Base-by-base conservation (phyloP, 2,329 filamentous ascomycete genomes). In the Hymenoscyphus infarciens region DNA sequence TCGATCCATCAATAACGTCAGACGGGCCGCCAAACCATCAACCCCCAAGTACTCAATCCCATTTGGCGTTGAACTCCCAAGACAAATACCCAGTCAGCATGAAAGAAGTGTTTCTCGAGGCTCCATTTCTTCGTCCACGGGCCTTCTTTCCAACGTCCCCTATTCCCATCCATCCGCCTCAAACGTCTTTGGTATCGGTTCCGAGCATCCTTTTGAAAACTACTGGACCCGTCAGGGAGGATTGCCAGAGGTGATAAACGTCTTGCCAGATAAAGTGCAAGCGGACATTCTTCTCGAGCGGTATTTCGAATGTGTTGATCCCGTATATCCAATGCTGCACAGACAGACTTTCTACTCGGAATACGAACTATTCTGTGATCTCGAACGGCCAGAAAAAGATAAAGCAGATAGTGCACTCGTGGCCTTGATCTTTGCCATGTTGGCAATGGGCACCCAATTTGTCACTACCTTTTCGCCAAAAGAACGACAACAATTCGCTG, bases 141-240 rank as follows among this genome's bases (percentile, higher is more conserved):
- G 84, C 22, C 79, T 92, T 11, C 79, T 92, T 55, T 91, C 89
- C 58, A 87, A 91, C 70, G 83, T 92, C 2, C 88, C 89, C 0
- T 90, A 89, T 72, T 89, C 89, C 0, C 81, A 84, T 52, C 84
- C 87, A 10, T 86, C 86, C 6, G 87, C 87, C 1, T 90, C 87
- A 61, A 91, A 91, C 67, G 88, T 92, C 61, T 93, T 93, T 72
- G 90, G 90, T n/a, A 86, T 92, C 66, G 89, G 88, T 15, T 87
- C 87, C 0, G 88, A 91, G 72, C 89, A 92, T 72, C 89, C 89
- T 0, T 92, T 92, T 72, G 87, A 88, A 70, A 93, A 93, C 72
- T 93, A 93, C 75, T 94, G 90, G 90, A 93, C 89, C 2, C 91
- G 87, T 70, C 83, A 87, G 64, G 90, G 90, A 56, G 90, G 89